Conservation (phyloP, 2,329 filamentous ascomycete genomes). For the Nemania sp. region DNA sequence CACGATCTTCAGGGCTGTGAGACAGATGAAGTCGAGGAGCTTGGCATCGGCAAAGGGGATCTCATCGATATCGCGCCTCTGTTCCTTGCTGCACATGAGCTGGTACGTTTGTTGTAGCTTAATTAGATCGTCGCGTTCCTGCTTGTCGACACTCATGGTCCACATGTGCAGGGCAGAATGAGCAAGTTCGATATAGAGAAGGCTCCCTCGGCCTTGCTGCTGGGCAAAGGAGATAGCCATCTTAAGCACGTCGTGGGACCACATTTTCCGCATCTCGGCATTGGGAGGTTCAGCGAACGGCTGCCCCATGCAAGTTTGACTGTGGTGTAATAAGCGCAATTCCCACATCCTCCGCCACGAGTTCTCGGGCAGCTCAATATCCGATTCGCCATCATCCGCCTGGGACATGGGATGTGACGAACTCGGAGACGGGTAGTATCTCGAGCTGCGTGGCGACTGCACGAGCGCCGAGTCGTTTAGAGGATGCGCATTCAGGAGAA, state of each 20-base stretch:
- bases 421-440: constrained; percentile 30
- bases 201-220: constrained; percentile 36
- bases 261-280: constrained; percentile 34
- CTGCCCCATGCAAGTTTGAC: constrained; percentile 38
- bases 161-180: constrained; percentile 45
- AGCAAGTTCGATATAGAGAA: constrained; percentile 43
- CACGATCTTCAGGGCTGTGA: constrained; percentile 42
- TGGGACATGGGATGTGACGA: constrained; percentile 28
- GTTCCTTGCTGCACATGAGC: constrained; percentile 42
- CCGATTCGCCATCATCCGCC: constrained; percentile 28
- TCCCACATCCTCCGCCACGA: constrained; percentile 44
- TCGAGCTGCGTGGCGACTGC: constrained; percentile 27
- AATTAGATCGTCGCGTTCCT: constrained; percentile 37
- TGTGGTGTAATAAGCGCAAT: constrained; percentile 43
- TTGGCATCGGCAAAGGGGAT: constrained; percentile 30
- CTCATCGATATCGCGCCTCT: constrained; percentile 41
- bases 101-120: constrained; percentile 44
- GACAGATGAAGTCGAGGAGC: constrained; percentile 42
- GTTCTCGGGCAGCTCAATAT: constrained; percentile 41
- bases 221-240: constrained; percentile 40
- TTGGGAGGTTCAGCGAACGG: constrained; percentile 32
- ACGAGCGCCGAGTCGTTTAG: constrained; percentile 19
- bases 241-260: constrained; percentile 40
- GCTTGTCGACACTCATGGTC: constrained; percentile 32
- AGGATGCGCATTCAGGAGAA: constrained; percentile 11